Evolutionary conservation across 176 grass and related monocot genomes (phyloP).

Genomic region (Eragrostis nindensis): DNA sequence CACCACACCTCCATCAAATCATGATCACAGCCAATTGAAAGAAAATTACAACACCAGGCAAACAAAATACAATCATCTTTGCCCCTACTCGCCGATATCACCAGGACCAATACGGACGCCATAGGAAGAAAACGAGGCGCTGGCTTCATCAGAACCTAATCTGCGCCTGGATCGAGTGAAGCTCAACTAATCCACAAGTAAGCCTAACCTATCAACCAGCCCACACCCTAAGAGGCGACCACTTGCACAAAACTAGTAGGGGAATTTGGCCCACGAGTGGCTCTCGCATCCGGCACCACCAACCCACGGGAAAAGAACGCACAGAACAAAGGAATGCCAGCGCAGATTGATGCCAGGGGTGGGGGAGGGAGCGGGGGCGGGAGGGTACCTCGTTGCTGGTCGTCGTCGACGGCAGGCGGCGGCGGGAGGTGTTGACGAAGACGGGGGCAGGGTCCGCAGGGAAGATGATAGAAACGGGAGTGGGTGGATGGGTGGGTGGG

Average conservation of each 20-base stretch:
- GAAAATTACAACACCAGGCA: neutral
- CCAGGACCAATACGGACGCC: too few relatives aligned
- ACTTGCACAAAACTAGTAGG: neutral
- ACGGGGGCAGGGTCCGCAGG: neutral
- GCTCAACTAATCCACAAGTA: neutral
- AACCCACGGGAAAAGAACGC: neutral
- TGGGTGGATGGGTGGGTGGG: neutral
- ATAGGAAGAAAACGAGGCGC: neutral
- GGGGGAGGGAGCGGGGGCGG: neutral
- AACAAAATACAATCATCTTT: neutral
- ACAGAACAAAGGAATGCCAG: neutral
- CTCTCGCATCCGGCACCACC: neutral
- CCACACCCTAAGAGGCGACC: neutral
- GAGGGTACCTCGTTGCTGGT: conserved; percentile 8
- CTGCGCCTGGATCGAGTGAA: neutral
- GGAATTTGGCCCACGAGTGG: neutral
- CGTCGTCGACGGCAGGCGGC: conserved; percentile 14
- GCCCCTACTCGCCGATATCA: neutral
- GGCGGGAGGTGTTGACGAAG: conserved; percentile 25
- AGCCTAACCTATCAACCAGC: neutral
- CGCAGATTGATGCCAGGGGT: neutral
- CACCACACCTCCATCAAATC: neutral
- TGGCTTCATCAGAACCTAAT: neutral
- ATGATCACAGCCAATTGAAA: neutral
- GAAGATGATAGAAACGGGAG: neutral